Percentiles rank a stretch among this genome's conserved stretches.
phyloP scores from a whole-genome alignment of 148 eudicot genomes.

The Mesembryanthemum crystallinum region DNA sequence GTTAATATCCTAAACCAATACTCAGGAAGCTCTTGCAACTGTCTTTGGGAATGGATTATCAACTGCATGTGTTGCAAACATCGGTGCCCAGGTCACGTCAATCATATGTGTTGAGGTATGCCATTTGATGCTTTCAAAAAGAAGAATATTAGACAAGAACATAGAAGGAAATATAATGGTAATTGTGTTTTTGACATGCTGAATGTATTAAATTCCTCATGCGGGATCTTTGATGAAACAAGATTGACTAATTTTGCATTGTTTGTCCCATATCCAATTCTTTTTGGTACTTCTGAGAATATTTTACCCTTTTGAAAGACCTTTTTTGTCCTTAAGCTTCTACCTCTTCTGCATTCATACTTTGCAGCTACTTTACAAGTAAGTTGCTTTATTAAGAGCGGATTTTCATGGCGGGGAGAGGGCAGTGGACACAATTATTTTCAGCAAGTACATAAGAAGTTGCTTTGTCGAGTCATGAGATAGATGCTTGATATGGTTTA shows the following conservation, averaged over 20 bases:
- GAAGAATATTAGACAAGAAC: too few relatives aligned
- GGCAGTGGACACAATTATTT: too few relatives aligned
- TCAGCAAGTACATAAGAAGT: too few relatives aligned
- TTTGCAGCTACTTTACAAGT: not conserved
- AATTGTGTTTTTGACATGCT: not conserved
- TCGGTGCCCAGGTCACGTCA: conserved; percentile 92
- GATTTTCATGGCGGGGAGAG: too few relatives aligned
- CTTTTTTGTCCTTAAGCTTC: not conserved
- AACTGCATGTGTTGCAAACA: conserved; percentile 90
- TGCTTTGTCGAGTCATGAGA: too few relatives aligned
- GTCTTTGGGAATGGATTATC: conserved; percentile 95
- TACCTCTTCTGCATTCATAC: not conserved
- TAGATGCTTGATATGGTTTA: not conserved
- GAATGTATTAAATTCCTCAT: not conserved
- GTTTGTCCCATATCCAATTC: not conserved
- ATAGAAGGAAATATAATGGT: too few relatives aligned
- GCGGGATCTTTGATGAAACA: not conserved
- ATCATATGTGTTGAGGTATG: conserved; percentile 91
- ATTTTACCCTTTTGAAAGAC: not conserved
- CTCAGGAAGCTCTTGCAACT: conserved; percentile 97
- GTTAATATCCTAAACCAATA: conserved; percentile 12
- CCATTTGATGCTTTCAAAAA: not conserved
- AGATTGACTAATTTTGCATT: not conserved
- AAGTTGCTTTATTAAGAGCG: too few relatives aligned
- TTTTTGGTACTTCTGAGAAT: not conserved